Conservation (phyloP, 441 rosid genomes). For the Erodium chrysanthum region DNA sequence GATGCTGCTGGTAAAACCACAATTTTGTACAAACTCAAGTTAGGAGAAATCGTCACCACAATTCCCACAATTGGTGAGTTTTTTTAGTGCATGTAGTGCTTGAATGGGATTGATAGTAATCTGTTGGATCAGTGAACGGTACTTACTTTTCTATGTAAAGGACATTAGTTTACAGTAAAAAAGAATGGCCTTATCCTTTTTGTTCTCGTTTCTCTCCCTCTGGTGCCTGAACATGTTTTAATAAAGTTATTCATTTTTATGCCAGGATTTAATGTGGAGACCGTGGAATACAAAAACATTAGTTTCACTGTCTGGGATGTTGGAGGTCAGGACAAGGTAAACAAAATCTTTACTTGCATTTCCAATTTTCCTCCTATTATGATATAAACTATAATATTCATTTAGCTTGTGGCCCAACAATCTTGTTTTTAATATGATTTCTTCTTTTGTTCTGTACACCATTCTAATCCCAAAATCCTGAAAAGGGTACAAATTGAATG, state of each 20-base stretch:
- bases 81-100: neutral
- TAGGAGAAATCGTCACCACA: slow-evolving; percentile 24
- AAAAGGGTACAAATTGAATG: neutral
- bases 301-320: slow-evolving; percentile 30
- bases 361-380: neutral
- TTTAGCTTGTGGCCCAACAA: neutral
- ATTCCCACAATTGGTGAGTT: slow-evolving; percentile 22
- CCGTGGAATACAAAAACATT: slow-evolving; percentile 25
- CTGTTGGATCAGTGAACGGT: neutral
- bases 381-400: neutral
- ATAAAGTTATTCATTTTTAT: neutral
- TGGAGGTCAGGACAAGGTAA: slow-evolving; percentile 27
- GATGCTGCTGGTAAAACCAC: slow-evolving; percentile 29
- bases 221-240: neutral
- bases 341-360: neutral
- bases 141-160: neutral
- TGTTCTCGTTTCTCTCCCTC: neutral
- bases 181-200: neutral
- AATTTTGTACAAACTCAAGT: slow-evolving; percentile 23
- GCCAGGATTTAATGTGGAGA: slow-evolving; percentile 23
- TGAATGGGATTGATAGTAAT: neutral
- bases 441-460: neutral
- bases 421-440: neutral
- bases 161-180: neutral
- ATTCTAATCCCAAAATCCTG: neutral